These are phyloP conservation scores for Chamaecrista fasciculata DNA, from an alignment of 306 rosid species.

Conservation along the genomic window DNA sequence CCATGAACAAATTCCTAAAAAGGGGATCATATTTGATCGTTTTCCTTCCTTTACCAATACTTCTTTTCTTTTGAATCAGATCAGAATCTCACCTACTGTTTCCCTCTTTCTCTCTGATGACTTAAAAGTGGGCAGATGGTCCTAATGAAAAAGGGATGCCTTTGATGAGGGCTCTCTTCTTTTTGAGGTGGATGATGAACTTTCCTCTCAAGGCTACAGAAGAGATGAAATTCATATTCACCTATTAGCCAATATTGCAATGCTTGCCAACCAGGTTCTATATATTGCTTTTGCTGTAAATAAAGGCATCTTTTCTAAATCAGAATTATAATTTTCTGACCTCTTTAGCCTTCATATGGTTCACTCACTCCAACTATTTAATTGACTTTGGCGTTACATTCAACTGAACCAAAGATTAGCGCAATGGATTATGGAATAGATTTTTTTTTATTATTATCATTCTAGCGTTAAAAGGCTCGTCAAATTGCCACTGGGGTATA, in stretches of 20 bases:
- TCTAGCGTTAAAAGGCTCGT: not conserved
- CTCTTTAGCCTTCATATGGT: conserved; percentile 10
- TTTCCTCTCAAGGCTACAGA: not conserved
- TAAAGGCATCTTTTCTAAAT: conserved; percentile 30
- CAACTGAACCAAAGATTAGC: not conserved
- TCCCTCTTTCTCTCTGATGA: not conserved
- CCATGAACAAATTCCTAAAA: conserved; percentile 50
- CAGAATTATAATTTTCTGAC: conserved; percentile 12
- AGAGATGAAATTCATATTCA: not conserved
- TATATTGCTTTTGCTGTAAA: conserved; percentile 28
- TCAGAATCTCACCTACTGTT: conserved; percentile 37
- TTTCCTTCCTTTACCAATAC: conserved; percentile 16
- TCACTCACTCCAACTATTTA: not conserved
- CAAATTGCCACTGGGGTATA: not conserved
- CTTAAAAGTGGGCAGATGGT: conserved; percentile 12
- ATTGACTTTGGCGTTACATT: not conserved
- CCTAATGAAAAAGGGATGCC: conserved; percentile 19
- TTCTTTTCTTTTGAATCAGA: conserved; percentile 27
- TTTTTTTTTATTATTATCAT: not conserved
- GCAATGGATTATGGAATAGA: too few relatives aligned
- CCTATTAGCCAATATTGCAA: conserved; percentile 9
- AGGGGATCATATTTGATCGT: conserved; percentile 15
- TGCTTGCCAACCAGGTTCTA: conserved; percentile 36
- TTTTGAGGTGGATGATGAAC: not conserved
- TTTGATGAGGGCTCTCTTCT: conserved; percentile 9